Evolutionary conservation across 1,139 yeast genomes (phyloP), one percentile per base, ranked within the genome.

Genomic region (Citeromyces hawaiiensis): DNA sequence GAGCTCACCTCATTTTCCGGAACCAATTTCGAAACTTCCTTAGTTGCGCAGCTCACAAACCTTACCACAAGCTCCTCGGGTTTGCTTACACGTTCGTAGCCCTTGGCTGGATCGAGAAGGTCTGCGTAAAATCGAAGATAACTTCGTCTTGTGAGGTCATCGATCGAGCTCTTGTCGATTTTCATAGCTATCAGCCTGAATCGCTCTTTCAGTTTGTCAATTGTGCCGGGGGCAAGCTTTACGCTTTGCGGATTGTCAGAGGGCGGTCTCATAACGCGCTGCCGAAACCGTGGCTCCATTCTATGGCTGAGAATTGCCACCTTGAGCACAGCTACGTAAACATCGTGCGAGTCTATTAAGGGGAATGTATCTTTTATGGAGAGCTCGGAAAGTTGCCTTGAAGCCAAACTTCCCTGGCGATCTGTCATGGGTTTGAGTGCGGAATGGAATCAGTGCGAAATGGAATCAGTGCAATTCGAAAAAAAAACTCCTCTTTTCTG

Each of bases 31-130:
- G 64, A 66, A 32, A 81, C 54, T 53, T 80, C 88, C 47, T 74
- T 78, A 42, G 76, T 74, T 7, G 83, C 76, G 43, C 73, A 67
- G 18, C 78, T 68, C 16, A 80, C 72, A 53, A 82, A 83, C 53
- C 70, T 66, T 63, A 79, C 71, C 7, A 83, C 70, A 39, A 83
- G 59, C 42, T 76, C 81, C 47, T 80, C 88, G 1, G 77, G 72
- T 31, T 72, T 66, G 34, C 64, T 62, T 42, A 68, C 63, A 17
- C 66, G 59, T 19, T 69, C 73, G 15, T 54, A 48, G 44, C 66
- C 61, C 39, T 63, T 62, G 2, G 47, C 42, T 0, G 83, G 77
- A 38, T 72, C 75, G 35, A 80, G 58, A 18, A 77, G 50, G 3
- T 13, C 14, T 14, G 23, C 15, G 21, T 34, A 34, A 9, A 23